Conservation (phyloP, 139 green algal species). For the Zygnema cylindricum region DNA sequence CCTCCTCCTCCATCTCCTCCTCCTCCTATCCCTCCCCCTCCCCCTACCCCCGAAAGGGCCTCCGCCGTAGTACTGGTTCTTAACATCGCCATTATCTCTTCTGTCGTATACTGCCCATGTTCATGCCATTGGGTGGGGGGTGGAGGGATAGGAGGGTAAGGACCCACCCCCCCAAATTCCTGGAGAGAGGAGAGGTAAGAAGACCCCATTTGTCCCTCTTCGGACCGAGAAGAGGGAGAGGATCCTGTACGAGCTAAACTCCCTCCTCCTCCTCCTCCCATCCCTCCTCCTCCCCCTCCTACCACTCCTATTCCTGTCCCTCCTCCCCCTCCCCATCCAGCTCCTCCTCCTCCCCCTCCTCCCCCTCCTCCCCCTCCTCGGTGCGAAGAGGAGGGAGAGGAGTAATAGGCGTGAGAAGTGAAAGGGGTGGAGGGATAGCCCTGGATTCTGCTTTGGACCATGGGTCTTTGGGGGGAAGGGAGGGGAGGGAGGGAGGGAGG, state of each 20-base stretch:
- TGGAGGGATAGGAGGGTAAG: background rate
- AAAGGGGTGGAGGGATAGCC: background rate
- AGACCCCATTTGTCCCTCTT: too few relatives aligned
- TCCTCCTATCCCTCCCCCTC: background rate
- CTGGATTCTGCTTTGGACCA: background rate
- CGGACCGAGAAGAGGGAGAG: too few relatives aligned
- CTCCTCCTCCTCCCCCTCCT: too few relatives aligned
- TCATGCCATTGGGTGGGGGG: background rate
- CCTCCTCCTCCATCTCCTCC: background rate
- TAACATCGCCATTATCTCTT: background rate
- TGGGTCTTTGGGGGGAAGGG: background rate
- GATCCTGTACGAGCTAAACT: too few relatives aligned
- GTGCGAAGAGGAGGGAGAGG: too few relatives aligned
- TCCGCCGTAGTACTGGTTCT: background rate
- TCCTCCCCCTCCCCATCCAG: too few relatives aligned
- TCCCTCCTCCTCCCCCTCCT: too few relatives aligned
- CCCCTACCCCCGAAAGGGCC: background rate
- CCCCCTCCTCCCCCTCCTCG: too few relatives aligned
- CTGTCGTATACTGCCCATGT: background rate
- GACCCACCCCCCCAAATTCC: background rate
- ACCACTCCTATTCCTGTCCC: too few relatives aligned
- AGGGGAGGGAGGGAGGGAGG: background rate
- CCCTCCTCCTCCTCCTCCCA: too few relatives aligned
- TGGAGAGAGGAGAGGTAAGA: background rate
- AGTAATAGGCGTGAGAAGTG: too few relatives aligned